A percentile compares a stretch with the other conserved stretches of the same genome.
These are phyloP conservation scores for Haematococcus lacustris DNA, from an alignment of 139 green algal species.

Conservation along the genomic window DNA sequence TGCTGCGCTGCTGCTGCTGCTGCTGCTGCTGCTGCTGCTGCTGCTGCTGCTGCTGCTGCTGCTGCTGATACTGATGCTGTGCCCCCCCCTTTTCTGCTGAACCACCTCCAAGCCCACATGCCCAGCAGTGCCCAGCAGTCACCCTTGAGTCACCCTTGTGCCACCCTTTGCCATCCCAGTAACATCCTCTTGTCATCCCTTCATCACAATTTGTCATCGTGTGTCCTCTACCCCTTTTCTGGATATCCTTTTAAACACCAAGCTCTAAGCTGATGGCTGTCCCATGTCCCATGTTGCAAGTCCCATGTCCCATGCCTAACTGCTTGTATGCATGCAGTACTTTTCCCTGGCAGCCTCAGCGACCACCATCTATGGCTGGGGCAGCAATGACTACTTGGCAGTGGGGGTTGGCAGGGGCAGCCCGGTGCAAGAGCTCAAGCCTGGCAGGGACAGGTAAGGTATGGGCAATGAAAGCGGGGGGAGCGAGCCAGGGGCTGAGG, in stretches of 20 bases:
- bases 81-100: not conserved
- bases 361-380: conserved; percentile 35
- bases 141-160: not conserved
- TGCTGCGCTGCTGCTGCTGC: not conserved
- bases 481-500: too few species aligned
- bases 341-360: conserved; percentile 36
- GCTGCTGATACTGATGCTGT: too few species aligned
- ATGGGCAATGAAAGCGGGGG: too few species aligned
- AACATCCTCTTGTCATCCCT: not conserved
- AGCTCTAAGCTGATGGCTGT: too few species aligned
- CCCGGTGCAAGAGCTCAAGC: conserved; percentile 13
- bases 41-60: too few species aligned
- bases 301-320: not conserved
- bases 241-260: not conserved
- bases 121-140: not conserved
- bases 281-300: too few species aligned
- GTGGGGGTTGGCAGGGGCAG: conserved; percentile 23
- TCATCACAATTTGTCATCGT: not conserved
- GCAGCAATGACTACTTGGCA: conserved; percentile 38
- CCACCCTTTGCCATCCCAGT: not conserved
- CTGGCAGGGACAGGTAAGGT: too few species aligned
- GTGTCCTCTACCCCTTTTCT: not conserved
- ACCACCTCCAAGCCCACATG: too few species aligned
- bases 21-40: too few species aligned
- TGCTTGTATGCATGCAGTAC: conserved; percentile 32